Evolutionary conservation across 768 basidiomycete species (phyloP).

Genomic region (Boletellus ananas): DNA sequence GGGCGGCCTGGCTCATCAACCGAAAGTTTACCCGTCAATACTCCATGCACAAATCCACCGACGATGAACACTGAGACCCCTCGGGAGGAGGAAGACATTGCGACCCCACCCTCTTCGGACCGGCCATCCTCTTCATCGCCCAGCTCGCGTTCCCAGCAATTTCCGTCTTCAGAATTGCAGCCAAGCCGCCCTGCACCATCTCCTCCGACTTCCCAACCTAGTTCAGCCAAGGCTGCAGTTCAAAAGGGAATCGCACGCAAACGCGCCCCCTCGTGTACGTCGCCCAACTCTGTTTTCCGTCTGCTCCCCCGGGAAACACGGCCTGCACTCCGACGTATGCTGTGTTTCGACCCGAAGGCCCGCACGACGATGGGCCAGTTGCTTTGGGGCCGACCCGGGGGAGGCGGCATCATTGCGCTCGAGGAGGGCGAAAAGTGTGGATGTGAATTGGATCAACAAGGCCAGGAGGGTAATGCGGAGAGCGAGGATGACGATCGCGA

Average conservation of each 20-base stretch:
- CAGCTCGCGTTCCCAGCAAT: slow-evolving; percentile 4
- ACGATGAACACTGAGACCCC: not conserved
- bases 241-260: slow-evolving; percentile 36
- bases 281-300: slow-evolving; percentile 87
- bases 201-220: slow-evolving; percentile 16
- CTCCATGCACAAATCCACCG: slow-evolving; percentile 5
- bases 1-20: slow-evolving; percentile 75
- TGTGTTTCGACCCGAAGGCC: slow-evolving; percentile 82
- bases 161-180: slow-evolving; percentile 15
- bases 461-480: slow-evolving; percentile 31
- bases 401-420: slow-evolving; percentile 56
- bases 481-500: slow-evolving; percentile 42
- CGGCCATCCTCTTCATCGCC: slow-evolving; percentile 6
- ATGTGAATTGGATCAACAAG: slow-evolving; percentile 46
- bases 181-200: slow-evolving; percentile 26
- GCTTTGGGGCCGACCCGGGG: slow-evolving; percentile 75
- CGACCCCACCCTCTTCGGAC: slow-evolving; percentile 3
- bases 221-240: slow-evolving; percentile 36
- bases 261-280: slow-evolving; percentile 24
- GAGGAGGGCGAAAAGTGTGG: slow-evolving; percentile 51
- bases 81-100: not conserved
- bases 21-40: slow-evolving; percentile 50
- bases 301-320: slow-evolving; percentile 92
- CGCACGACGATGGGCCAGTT: slow-evolving; percentile 93
- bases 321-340: slow-evolving; percentile 87